These are phyloP conservation scores for Pichia rugopelliculosa DNA, from an alignment of 805 yeast species.

Conservation along the genomic window DNA sequence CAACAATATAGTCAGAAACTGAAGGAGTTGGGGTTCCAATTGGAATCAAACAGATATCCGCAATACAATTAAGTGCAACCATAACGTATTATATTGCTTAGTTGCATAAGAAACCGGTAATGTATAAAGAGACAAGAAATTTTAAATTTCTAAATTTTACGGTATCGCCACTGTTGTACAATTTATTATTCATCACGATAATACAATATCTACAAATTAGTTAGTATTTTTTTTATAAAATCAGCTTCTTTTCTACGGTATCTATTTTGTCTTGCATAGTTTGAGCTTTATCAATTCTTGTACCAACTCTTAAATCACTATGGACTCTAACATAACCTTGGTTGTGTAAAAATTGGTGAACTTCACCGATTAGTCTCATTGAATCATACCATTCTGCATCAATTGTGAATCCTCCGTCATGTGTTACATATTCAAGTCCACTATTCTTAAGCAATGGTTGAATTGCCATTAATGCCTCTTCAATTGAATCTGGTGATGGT, in stretches of 20 bases:
- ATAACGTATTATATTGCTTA: conserved; percentile 6
- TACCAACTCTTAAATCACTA: conserved; percentile 79
- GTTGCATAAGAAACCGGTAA: background rate
- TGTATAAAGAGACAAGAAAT: no score
- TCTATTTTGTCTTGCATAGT: conserved; percentile 66
- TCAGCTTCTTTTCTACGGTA: conserved; percentile 49
- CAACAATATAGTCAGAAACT: conserved; percentile 73
- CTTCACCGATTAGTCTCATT: conserved; percentile 63
- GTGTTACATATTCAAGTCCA: conserved; percentile 60
- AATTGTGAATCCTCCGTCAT: conserved; percentile 82
- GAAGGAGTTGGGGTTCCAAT: conserved; percentile 76
- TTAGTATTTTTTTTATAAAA: conserved; percentile 4
- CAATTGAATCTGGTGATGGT: conserved; percentile 65
- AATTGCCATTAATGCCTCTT: conserved; percentile 66
- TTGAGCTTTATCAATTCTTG: conserved; percentile 69
- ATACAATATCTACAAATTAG: background rate
- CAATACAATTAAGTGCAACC: conserved; percentile 56
- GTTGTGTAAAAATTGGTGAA: conserved; percentile 65
- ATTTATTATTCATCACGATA: no score
- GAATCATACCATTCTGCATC: conserved; percentile 89
- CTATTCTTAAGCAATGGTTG: conserved; percentile 56
- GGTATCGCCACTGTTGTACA: no score
- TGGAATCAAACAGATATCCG: conserved; percentile 83
- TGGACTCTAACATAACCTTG: conserved; percentile 72
- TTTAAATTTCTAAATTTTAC: background rate